Percentiles rank a stretch among this genome's conserved stretches.
Conservation (phyloP, 441 rosid genomes). For the Adansonia madagascariensis region DNA sequence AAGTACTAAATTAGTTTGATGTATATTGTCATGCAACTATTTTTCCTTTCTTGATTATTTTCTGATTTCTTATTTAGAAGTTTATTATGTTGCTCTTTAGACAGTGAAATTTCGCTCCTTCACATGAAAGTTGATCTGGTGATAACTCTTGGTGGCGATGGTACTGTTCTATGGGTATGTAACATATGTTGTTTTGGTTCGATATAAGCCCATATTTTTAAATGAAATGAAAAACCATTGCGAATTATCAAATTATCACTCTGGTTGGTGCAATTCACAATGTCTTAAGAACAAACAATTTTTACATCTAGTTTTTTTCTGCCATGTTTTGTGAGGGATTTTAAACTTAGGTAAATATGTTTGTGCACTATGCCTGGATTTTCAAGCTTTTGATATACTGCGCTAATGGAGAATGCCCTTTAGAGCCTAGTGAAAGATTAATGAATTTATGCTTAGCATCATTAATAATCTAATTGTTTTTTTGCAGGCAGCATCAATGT, state of each 20-base stretch:
- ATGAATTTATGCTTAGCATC: conserved; percentile 14
- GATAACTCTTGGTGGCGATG: conserved; percentile 98
- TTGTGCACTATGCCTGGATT: background rate
- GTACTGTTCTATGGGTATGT: conserved; percentile 95
- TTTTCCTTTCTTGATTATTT: background rate
- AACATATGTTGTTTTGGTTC: background rate
- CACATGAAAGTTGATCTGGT: conserved; percentile 91
- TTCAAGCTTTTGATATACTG: background rate
- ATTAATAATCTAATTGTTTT: conserved; percentile 24
- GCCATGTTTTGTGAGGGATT: background rate
- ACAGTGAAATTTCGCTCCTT: conserved; percentile 62
- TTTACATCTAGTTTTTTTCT: background rate
- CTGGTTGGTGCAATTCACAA: conserved; percentile 3
- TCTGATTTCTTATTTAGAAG: conserved; percentile 18
- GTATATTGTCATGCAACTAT: background rate
- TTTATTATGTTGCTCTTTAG: conserved; percentile 48
- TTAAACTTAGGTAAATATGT: conserved; percentile 5
- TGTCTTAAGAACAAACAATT: background rate
- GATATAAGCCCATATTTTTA: background rate
- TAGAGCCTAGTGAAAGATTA: background rate
- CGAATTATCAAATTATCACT: conserved; percentile 11
- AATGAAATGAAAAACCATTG: background rate
- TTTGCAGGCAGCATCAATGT: conserved; percentile 92
- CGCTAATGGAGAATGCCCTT: background rate
- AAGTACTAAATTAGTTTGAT: background rate